Conservation (phyloP, 441 rosid species). For the Populus hybrid region DNA sequence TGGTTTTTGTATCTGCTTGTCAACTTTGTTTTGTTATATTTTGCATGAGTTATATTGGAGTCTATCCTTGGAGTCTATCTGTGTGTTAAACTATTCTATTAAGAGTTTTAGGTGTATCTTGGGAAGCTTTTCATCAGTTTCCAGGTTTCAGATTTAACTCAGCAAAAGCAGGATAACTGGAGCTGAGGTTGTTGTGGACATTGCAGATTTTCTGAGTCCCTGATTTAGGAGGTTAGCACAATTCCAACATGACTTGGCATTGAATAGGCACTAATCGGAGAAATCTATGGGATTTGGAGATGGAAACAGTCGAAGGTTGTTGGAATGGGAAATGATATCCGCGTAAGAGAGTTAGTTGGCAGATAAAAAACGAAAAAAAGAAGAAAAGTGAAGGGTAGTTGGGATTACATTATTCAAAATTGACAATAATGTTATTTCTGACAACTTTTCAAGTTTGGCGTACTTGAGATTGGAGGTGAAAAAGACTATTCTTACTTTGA, state of each 20-base stretch:
- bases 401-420: too few relatives aligned
- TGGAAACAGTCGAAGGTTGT: too few relatives aligned
- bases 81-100: slow-evolving; percentile 18
- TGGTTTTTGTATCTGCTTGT: neutral
- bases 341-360: too few relatives aligned
- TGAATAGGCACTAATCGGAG: too few relatives aligned
- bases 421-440: too few relatives aligned
- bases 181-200: slow-evolving; percentile 23
- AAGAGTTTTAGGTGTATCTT: slow-evolving; percentile 34
- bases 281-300: too few relatives aligned
- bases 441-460: too few relatives aligned
- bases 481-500: too few relatives aligned
- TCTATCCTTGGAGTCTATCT: slow-evolving; percentile 24
- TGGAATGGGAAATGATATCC: too few relatives aligned
- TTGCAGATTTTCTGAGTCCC: slow-evolving; percentile 25
- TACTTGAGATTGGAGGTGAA: too few relatives aligned
- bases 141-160: slow-evolving; percentile 44
- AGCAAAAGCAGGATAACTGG: slow-evolving; percentile 37
- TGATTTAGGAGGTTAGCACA: slow-evolving; percentile 24
- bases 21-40: slow-evolving; percentile 26
- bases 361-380: too few relatives aligned
- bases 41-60: neutral
- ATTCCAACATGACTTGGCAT: slow-evolving; percentile 11
- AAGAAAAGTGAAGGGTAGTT: too few relatives aligned
- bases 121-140: slow-evolving; percentile 46